Percentiles rank a stretch among this genome's conserved stretches.
Evolutionary conservation across 2,329 filamentous ascomycete genomes (phyloP).

Genomic region (Delphinella strobiligena): DNA sequence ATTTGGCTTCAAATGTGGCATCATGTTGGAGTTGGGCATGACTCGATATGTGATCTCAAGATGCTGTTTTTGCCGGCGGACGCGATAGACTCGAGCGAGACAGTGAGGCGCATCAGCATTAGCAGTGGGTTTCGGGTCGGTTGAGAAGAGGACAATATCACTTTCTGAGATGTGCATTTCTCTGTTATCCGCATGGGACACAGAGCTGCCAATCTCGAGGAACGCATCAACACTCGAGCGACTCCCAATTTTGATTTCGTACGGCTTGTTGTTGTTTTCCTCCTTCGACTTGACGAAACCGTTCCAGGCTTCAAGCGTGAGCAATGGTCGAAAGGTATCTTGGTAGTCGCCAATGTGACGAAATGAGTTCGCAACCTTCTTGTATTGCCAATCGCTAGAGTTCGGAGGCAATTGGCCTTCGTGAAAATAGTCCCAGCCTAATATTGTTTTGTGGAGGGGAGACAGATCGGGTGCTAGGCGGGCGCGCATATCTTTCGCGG

Average conservation of each 20-base stretch:
- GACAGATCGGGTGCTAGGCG: constrained; percentile 83
- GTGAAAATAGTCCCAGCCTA: constrained; percentile 93
- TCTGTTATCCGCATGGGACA: constrained; percentile 58
- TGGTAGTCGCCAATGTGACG: constrained; percentile 68
- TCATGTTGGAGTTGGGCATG: constrained; percentile 37
- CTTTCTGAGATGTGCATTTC: constrained; percentile 67
- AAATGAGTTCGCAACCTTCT: constrained; percentile 67
- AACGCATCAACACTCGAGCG: constrained; percentile 87
- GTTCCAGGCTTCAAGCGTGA: constrained; percentile 92
- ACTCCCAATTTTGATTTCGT: constrained; percentile 78
- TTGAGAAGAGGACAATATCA: constrained; percentile 80
- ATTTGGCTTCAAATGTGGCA: constrained; percentile 48
- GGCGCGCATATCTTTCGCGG: constrained; percentile 86
- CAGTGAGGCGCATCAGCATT: constrained; percentile 61
- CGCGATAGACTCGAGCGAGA: constrained; percentile 70
- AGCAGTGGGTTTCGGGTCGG: constrained; percentile 55
- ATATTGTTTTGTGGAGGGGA: constrained; percentile 68
- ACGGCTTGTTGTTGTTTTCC: constrained; percentile 66
- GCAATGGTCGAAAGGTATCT: constrained; percentile 75
- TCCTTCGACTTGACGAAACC: constrained; percentile 83
- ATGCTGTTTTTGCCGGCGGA: constrained; percentile 66
- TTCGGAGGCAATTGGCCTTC: constrained; percentile 72
- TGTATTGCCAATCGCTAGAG: constrained; percentile 57
- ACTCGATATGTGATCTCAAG: constrained; percentile 81
- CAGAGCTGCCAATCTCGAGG: constrained; percentile 76